Evolutionary conservation across 2,329 filamentous ascomycete species (phyloP).

Genomic region (Fusarium temperatum): DNA sequence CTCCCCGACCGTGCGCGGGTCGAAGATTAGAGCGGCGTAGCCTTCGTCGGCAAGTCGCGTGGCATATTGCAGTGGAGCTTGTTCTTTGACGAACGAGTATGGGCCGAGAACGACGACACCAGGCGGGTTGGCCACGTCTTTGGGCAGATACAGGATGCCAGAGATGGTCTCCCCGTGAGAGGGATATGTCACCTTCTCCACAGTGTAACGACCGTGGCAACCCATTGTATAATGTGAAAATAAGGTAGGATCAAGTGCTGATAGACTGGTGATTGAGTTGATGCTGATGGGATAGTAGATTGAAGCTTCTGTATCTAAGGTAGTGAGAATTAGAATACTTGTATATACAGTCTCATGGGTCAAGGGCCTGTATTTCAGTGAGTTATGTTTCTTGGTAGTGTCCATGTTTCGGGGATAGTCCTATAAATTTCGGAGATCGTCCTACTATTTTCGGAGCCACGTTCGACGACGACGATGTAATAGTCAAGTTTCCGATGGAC

Average conservation of each 20-base stretch:
- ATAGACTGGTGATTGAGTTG: not conserved
- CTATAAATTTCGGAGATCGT: not conserved
- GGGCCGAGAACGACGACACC: not conserved
- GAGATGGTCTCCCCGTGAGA: not conserved
- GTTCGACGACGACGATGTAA: fast-evolving
- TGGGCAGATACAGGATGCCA: not conserved
- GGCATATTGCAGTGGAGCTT: not conserved
- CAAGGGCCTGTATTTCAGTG: not conserved
- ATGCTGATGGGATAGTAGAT: not conserved
- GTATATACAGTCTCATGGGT: not conserved
- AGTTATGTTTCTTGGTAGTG: too few species aligned
- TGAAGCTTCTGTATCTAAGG: fast-evolving
- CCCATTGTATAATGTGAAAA: not conserved
- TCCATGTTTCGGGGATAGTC: not conserved
- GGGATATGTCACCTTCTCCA: not conserved
- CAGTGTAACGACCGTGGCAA: not conserved
- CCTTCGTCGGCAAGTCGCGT: not conserved
- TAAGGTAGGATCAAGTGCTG: not conserved
- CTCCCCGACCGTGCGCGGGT: not conserved
- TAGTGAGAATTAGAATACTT: not conserved
- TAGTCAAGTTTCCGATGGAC: not conserved
- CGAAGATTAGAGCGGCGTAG: not conserved
- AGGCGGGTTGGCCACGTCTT: not conserved
- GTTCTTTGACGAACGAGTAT: not conserved
- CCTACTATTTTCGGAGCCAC: not conserved